Evolutionary conservation across 345 rosid species (phyloP).

Genomic region (Euphorbia pulcherrima): DNA sequence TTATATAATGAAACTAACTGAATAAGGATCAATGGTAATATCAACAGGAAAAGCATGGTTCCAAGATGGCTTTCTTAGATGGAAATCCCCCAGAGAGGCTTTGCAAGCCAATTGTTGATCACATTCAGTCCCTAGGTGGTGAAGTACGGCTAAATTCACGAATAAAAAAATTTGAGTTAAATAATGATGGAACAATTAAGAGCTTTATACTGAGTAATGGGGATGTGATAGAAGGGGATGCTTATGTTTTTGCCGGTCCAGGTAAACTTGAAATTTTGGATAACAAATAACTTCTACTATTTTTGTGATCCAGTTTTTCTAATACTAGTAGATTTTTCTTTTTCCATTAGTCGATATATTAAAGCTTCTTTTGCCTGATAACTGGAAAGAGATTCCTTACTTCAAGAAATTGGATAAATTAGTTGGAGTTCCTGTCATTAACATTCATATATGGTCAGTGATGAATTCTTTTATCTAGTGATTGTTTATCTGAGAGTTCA

Average conservation of each 20-base stretch:
- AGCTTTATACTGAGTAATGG: conserved; percentile 63
- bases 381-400: conserved; percentile 77
- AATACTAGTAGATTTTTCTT: conserved; percentile 11
- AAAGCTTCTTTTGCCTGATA: conserved; percentile 81
- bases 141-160: conserved; percentile 76
- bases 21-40: conserved; percentile 13
- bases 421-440: conserved; percentile 94
- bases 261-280: conserved; percentile 39
- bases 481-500: neutral
- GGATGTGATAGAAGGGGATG: conserved; percentile 69
- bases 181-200: conserved; percentile 74
- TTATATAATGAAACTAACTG: conserved; percentile 5
- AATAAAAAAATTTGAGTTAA: conserved; percentile 73
- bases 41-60: conserved; percentile 90
- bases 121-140: conserved; percentile 73
- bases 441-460: conserved; percentile 94
- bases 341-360: conserved; percentile 64
- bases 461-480: conserved; percentile 15
- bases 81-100: conserved; percentile 97
- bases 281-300: neutral
- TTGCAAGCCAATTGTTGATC: conserved; percentile 76
- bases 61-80: conserved; percentile 97
- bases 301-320: conserved; percentile 13
- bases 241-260: conserved; percentile 80
- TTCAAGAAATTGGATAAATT: conserved; percentile 83